Conservation (phyloP, 2,329 filamentous ascomycete genomes). For the Phialocephala subalpina region DNA sequence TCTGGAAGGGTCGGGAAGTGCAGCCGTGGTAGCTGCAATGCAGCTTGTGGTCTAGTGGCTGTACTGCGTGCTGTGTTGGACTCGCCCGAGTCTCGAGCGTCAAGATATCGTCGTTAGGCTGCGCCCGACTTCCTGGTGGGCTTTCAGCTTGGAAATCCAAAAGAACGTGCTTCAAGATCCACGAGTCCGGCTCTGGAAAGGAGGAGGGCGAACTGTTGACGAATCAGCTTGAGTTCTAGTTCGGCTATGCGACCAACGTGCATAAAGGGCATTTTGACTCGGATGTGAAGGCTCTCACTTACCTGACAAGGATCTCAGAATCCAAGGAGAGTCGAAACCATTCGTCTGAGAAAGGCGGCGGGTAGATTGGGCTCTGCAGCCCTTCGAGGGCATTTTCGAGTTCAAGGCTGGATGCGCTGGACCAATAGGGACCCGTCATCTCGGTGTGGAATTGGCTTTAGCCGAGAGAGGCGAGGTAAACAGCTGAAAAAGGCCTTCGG, state of each 20-base stretch:
- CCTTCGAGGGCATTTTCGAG: not conserved
- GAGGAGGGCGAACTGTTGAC: not conserved
- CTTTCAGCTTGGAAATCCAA: not conserved
- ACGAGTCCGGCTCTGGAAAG: not conserved
- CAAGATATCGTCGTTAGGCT: not conserved
- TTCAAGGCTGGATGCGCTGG: not conserved
- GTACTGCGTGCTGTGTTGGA: not conserved
- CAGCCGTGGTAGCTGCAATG: conserved; percentile 13
- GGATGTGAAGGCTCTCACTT: not conserved
- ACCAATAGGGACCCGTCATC: not conserved
- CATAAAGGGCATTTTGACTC: conserved; percentile 12
- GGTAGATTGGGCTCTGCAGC: not conserved
- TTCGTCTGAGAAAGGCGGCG: not conserved
- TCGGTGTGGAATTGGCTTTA: conserved; percentile 11
- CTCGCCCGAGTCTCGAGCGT: not conserved
- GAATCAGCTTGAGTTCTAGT: not conserved
- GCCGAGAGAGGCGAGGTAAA: conserved; percentile 10
- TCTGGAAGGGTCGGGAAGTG: not conserved
- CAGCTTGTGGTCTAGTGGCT: conserved; percentile 6
- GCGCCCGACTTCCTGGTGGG: not conserved
- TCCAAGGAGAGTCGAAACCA: not conserved
- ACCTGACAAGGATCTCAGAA: not conserved
- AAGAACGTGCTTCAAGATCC: not conserved
- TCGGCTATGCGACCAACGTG: not conserved
- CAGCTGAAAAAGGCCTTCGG: not conserved